phyloP scores from a whole-genome alignment of 2,329 filamentous ascomycete species.

The Cercospora berteroae region DNA sequence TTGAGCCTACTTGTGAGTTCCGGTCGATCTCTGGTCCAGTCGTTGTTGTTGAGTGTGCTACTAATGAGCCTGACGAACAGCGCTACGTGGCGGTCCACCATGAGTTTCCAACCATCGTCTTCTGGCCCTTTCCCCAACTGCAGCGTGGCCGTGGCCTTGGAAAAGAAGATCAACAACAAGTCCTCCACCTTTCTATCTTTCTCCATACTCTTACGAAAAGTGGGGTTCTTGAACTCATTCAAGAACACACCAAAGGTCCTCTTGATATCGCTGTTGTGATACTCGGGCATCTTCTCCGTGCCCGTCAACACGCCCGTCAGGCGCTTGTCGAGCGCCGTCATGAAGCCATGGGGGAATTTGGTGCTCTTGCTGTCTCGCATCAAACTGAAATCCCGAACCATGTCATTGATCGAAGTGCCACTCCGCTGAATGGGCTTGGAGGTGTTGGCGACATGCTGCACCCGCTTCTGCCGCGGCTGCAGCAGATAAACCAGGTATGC shows the following conservation, averaged over 20 bases:
- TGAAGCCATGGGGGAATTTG: conserved; percentile 69
- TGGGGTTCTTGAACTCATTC: conserved; percentile 84
- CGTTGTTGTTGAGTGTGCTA: conserved; percentile 75
- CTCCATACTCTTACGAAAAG: conserved; percentile 86
- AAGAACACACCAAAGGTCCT: conserved; percentile 92
- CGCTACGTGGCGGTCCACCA: conserved; percentile 92
- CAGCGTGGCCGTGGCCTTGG: conserved; percentile 86
- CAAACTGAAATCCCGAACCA: conserved; percentile 81
- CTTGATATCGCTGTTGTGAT: conserved; percentile 85
- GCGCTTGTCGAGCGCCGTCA: conserved; percentile 70
- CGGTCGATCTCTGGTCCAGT: conserved; percentile 79
- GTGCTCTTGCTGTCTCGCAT: conserved; percentile 68
- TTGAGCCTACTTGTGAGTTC: conserved; percentile 77
- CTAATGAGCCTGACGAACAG: conserved; percentile 87
- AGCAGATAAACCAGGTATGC: conserved; percentile 92
- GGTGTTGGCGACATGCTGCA: conserved; percentile 71
- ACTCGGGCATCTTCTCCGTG: conserved; percentile 80
- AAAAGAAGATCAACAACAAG: conserved; percentile 92
- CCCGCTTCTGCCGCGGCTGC: conserved; percentile 83
- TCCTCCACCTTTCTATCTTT: conserved; percentile 93
- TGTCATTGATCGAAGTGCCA: conserved; percentile 71
- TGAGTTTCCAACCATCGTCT: conserved; percentile 84
- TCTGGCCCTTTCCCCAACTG: conserved; percentile 71
- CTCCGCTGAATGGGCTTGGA: conserved; percentile 64
- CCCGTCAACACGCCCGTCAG: conserved; percentile 78